Evolutionary conservation across 352 stramenopile genomes (phyloP).

Genomic region (Phytophthora rubi): DNA sequence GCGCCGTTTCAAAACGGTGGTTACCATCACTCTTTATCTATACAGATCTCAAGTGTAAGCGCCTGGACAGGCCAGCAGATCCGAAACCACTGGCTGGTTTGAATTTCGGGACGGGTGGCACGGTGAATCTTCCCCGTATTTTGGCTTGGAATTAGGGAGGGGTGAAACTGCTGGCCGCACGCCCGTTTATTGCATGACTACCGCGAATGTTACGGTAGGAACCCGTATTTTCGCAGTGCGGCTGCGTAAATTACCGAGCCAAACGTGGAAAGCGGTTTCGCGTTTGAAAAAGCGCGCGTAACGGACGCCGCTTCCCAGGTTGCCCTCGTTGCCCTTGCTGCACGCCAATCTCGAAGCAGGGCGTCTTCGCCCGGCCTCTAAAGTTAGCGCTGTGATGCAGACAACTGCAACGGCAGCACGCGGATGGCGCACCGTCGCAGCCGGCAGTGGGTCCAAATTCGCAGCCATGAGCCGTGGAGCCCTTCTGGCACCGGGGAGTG

Average conservation of each 20-base stretch:
- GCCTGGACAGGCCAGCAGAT: conserved; percentile 13
- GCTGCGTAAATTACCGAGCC: conserved; percentile 17
- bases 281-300: conserved; percentile 45
- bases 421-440: conserved; percentile 5
- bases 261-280: conserved; percentile 34
- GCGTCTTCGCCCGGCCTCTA: neutral
- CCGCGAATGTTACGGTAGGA: conserved; percentile 24
- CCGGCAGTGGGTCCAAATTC: neutral
- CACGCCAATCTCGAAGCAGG: neutral
- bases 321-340: neutral
- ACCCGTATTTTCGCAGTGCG: conserved; percentile 15
- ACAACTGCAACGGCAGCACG: neutral
- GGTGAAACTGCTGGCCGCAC: conserved; percentile 20
- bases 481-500: neutral
- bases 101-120: conserved; percentile 27
- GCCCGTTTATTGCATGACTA: conserved; percentile 17
- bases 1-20: conserved; percentile 33
- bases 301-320: conserved; percentile 34
- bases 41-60: conserved; percentile 21
- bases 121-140: neutral
- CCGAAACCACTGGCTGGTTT: conserved; percentile 39
- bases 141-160: neutral
- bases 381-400: conserved; percentile 12
- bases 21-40: conserved; percentile 26
- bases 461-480: neutral